Conservation (phyloP, 805 yeast genomes). For the Suhomyces canberraensis region DNA sequence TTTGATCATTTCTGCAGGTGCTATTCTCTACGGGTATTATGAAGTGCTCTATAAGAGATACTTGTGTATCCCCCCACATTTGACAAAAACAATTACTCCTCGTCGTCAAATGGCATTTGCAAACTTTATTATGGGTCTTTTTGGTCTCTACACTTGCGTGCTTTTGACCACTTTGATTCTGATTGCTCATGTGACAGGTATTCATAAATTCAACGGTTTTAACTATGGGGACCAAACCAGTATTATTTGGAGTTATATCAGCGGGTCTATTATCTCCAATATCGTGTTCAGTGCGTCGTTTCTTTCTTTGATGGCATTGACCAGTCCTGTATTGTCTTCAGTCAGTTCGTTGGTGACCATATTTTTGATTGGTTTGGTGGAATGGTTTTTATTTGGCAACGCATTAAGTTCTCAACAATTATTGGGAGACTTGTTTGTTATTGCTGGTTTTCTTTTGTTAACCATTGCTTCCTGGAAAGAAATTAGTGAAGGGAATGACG, state of each 20-base stretch:
- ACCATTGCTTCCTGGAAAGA: slow-evolving; percentile 66
- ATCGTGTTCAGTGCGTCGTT: slow-evolving; percentile 68
- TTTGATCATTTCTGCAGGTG: slow-evolving; percentile 66
- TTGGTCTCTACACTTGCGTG: slow-evolving; percentile 57
- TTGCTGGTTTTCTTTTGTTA: slow-evolving; percentile 65
- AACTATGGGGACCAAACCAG: slow-evolving; percentile 34
- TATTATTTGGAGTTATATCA: slow-evolving; percentile 44
- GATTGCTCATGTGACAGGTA: slow-evolving; percentile 48
- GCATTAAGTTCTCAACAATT: slow-evolving; percentile 54
- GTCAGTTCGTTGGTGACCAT: slow-evolving; percentile 71
- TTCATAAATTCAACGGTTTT: slow-evolving; percentile 59
- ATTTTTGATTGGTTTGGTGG: slow-evolving; percentile 72
- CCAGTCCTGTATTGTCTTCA: slow-evolving; percentile 79
- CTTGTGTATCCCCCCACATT: slow-evolving; percentile 68
- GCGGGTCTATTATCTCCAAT: slow-evolving; percentile 58
- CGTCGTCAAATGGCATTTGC: slow-evolving; percentile 79
- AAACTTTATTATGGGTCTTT: slow-evolving; percentile 64
- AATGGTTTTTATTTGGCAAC: slow-evolving; percentile 65
- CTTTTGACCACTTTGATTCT: slow-evolving; percentile 49
- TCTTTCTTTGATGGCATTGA: slow-evolving; percentile 73
- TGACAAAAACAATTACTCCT: slow-evolving; percentile 40
- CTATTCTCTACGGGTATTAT: slow-evolving; percentile 74
- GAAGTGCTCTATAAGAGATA: slow-evolving; percentile 78
- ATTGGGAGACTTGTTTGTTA: slow-evolving; percentile 65
- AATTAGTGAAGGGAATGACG: slow-evolving; percentile 48